Percentiles rank a stretch among this genome's conserved stretches.
Conservation (phyloP, 306 rosid genomes). For the Gillenia trifoliata region DNA sequence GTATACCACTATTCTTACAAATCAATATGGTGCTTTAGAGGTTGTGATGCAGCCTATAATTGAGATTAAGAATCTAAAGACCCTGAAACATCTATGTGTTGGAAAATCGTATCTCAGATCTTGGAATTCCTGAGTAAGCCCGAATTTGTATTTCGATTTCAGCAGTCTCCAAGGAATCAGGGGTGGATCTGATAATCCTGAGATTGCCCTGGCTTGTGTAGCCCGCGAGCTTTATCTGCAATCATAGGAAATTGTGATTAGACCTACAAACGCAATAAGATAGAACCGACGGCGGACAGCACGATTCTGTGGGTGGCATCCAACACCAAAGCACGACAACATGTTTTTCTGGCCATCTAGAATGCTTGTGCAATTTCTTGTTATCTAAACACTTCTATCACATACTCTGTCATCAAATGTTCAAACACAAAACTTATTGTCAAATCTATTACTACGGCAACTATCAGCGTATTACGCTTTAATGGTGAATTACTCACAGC, state of each 20-base stretch:
- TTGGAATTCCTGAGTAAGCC: constrained; percentile 65
- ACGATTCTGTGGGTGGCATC: not conserved
- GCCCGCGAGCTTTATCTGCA: constrained; percentile 67
- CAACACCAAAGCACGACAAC: no score
- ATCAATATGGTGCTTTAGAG: not conserved
- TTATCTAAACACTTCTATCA: not conserved
- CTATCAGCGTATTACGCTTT: not conserved
- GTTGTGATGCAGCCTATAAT: not conserved
- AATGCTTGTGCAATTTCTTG: not conserved
- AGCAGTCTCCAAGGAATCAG: constrained; percentile 50
- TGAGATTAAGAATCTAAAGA: not conserved
- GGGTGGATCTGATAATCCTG: constrained; percentile 57
- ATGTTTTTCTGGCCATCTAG: not conserved
- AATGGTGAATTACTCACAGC: not conserved
- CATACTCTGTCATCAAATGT: not conserved
- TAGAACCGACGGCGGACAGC: not conserved
- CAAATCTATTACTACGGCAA: not conserved
- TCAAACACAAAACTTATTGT: not conserved
- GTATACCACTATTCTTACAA: not conserved
- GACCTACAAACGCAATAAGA: not conserved
- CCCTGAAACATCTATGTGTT: constrained; percentile 28
- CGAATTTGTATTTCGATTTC: constrained; percentile 55
- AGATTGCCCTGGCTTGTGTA: constrained; percentile 66
- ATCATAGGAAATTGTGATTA: not conserved
- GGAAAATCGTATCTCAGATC: constrained; percentile 58